Base-by-base conservation (phyloP, 2,329 filamentous ascomycete species). In the Metarhizium sp. region DNA sequence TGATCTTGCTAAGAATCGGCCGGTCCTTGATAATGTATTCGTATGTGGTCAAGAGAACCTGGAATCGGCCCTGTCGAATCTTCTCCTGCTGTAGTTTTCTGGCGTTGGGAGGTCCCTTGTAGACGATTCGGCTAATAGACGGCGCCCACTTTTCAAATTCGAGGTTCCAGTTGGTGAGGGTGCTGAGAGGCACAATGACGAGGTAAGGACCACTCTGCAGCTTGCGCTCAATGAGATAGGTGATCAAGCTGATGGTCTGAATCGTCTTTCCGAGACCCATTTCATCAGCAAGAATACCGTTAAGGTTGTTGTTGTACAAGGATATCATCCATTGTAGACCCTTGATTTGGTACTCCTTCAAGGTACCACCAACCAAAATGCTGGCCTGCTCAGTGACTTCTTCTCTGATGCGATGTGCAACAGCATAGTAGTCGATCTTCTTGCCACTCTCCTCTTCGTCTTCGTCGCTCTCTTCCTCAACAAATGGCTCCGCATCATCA, bases 191-290 rank as follows among this genome's bases (percentile, higher is more conserved):
- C 10, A 99, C 94, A 65, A 99, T 96, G 64, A 99, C 94, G 59
- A 99, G 77, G 72, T 94, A 99, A 0, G 94, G 94, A 0, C 94
- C 94, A 54, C 84, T 84, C 66, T 97, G 92, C 63, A 87, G 82
- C 78, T 99, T 99, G 75, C 84, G 87, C 76, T 97, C 94, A 62
- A 99, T 96, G 59, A 99, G 85, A 68, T 99, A 95, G 3, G 92
- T 96, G 66, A 99, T 88, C 74, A 99, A 77, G 78, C 90, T 95
- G 73, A 99, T 99, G 48, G 94, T 97, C 73, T 99, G 94, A 64
- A 99, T 99, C 0, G 94, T 99, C 77, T 99, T 99, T 71, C 94
- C 94, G 61, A 99, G 89, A 86, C 94, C 94, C 94, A 99, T 99
- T 74, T 99, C 94, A 66, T 99, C 94, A 57, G 94, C 94, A 64